Conservation (phyloP, 495 filamentous ascomycete genomes). For the Aspergillus bridgeri region DNA sequence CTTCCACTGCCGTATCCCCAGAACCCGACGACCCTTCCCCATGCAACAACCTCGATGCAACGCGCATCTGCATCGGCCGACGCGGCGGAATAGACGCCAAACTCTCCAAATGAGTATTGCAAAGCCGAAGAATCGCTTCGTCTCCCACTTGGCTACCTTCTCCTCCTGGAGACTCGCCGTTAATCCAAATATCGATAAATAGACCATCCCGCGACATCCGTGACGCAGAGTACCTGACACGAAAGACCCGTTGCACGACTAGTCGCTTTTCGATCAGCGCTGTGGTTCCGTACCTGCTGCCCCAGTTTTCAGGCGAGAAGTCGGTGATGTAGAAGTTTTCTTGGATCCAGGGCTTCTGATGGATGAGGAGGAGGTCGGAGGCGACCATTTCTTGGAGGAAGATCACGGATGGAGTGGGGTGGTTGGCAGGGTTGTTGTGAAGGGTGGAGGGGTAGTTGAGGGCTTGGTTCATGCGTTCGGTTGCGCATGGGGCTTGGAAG, state of each 20-base stretch:
- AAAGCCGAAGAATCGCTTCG: conserved; percentile 34
- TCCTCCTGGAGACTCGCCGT: not conserved
- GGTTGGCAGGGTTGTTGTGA: not conserved
- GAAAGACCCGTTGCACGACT: conserved; percentile 35
- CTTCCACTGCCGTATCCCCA: not conserved
- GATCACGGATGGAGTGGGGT: conserved; percentile 28
- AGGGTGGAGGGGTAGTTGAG: conserved; percentile 6
- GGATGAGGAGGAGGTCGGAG: conserved; percentile 39
- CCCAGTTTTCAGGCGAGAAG: conserved; percentile 27
- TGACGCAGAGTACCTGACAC: conserved; percentile 41
- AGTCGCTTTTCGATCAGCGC: conserved; percentile 46
- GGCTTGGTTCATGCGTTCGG: conserved; percentile 4
- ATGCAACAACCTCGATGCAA: conserved; percentile 38
- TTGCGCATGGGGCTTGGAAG: not conserved
- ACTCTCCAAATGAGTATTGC: conserved; percentile 55
- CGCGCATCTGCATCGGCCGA: conserved; percentile 41
- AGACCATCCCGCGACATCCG: conserved; percentile 48
- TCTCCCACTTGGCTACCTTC: not conserved
- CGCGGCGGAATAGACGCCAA: conserved; percentile 35
- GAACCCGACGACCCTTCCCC: conserved; percentile 17
- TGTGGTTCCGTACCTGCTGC: not conserved
- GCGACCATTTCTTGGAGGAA: conserved; percentile 50
- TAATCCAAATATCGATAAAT: conserved; percentile 42
- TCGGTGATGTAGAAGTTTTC: conserved; percentile 48
- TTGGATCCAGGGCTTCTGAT: conserved; percentile 38